These are phyloP conservation scores for Auriscalpium microsporum DNA, from an alignment of 768 basidiomycete genomes.

Conservation along the genomic window DNA sequence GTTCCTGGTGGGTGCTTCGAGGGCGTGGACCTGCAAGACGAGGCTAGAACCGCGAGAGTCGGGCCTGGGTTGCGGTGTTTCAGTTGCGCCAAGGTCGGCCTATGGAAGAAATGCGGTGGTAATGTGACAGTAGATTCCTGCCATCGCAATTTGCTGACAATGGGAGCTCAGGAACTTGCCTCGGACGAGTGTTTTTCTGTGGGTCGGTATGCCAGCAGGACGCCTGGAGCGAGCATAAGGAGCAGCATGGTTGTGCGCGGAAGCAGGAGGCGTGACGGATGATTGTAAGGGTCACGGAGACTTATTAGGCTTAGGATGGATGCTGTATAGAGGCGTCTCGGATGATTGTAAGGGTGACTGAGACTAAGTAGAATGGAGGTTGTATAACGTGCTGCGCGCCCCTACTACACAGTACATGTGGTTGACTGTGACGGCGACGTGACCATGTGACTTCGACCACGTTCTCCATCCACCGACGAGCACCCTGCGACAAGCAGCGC, in stretches of 20 bases:
- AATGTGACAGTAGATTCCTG: background rate
- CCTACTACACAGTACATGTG: no score
- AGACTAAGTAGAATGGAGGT: no score
- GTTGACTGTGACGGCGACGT: no score
- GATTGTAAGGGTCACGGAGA: no score
- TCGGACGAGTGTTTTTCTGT: constrained; percentile 2
- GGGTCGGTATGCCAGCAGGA: background rate
- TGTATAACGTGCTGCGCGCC: no score
- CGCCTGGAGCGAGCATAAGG: constrained; percentile 6
- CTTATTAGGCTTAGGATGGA: no score
- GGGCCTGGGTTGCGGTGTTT: constrained; percentile 33
- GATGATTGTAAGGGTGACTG: no score
- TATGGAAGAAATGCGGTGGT: constrained; percentile 31
- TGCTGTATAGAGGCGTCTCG: no score
- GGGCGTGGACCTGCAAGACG: constrained; percentile 25
- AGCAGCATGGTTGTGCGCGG: background rate
- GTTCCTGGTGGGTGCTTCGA: constrained; percentile 25
- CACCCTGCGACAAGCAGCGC: no score
- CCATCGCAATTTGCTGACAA: background rate
- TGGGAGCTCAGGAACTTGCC: background rate
- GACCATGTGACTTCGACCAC: no score
- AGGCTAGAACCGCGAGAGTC: constrained; percentile 22
- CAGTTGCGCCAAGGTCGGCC: constrained; percentile 25
- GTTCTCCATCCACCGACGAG: no score
- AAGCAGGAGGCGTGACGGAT: background rate